Evolutionary conservation across 2,329 filamentous ascomycete genomes (phyloP).

Genomic region (Penicillium sp.): DNA sequence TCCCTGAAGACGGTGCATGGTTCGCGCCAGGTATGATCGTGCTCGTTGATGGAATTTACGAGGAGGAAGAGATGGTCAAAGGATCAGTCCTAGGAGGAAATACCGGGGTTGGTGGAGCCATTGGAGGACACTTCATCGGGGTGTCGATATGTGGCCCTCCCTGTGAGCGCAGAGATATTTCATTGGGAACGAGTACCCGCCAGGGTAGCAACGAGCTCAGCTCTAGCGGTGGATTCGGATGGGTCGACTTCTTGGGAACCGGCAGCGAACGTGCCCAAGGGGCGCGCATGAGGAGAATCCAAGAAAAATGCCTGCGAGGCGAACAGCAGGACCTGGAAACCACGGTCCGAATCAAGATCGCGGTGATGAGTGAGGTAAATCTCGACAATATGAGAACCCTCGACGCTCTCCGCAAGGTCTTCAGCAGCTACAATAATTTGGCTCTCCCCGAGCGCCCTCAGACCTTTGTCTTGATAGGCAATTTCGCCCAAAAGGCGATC

Average conservation of each 20-base stretch:
- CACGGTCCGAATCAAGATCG: slow-evolving; percentile 49
- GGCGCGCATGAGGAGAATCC: slow-evolving; percentile 73
- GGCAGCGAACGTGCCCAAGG: slow-evolving; percentile 84
- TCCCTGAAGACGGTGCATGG: slow-evolving; percentile 83
- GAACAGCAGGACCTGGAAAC: slow-evolving; percentile 22
- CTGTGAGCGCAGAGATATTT: slow-evolving; percentile 74
- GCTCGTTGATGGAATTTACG: slow-evolving; percentile 90
- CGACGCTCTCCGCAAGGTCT: slow-evolving; percentile 72
- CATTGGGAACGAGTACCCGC: slow-evolving; percentile 63
- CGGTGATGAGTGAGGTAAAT: slow-evolving; percentile 80
- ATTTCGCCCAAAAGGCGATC: slow-evolving; percentile 61
- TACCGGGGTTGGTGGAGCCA: slow-evolving; percentile 78
- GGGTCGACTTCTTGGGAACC: slow-evolving; percentile 92
- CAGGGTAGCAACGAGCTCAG: slow-evolving; percentile 34
- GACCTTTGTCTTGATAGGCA: slow-evolving; percentile 76
- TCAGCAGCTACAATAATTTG: slow-evolving; percentile 66
- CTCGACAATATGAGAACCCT: slow-evolving; percentile 79
- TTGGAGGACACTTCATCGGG: slow-evolving; percentile 86
- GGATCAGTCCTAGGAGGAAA: slow-evolving; percentile 68
- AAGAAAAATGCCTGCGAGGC: slow-evolving; percentile 59
- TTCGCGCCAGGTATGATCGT: slow-evolving; percentile 96
- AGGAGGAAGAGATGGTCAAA: slow-evolving; percentile 70
- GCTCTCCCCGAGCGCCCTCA: slow-evolving; percentile 63
- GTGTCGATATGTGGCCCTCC: slow-evolving; percentile 90
- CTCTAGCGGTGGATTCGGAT: slow-evolving; percentile 78